These are phyloP conservation scores for Trichopus zeylanicus DNA, from an alignment of 116 monocot genomes.

Conservation along the genomic window DNA sequence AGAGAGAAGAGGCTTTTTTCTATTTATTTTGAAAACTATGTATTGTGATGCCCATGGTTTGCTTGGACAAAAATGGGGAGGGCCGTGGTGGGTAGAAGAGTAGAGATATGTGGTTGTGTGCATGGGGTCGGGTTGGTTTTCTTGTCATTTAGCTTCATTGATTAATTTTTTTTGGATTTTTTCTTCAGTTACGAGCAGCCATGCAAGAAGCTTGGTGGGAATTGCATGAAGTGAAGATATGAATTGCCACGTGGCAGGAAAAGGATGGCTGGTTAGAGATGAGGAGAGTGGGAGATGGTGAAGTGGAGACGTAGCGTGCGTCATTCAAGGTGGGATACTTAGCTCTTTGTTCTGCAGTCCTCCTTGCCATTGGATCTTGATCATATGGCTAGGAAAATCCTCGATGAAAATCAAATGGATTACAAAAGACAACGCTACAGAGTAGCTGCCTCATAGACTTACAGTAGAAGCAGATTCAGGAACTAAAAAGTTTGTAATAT, in stretches of 20 bases:
- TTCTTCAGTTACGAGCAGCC: constrained; percentile 6
- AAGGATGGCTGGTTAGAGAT: constrained; percentile 49
- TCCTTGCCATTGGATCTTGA: too few relatives aligned
- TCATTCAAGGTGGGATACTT: constrained; percentile 2
- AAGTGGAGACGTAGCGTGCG: constrained; percentile 12
- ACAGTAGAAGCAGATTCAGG: too few relatives aligned
- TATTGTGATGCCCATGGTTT: too few relatives aligned
- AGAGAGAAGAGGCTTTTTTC: too few relatives aligned
- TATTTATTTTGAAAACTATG: too few relatives aligned
- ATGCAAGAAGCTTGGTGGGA: constrained; percentile 41
- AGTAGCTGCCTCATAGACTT: too few relatives aligned
- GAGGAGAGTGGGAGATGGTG: constrained; percentile 43
- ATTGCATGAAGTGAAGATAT: constrained; percentile 61
- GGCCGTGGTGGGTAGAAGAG: too few relatives aligned
- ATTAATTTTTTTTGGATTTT: background rate
- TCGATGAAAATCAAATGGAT: background rate
- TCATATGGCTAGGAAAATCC: too few relatives aligned
- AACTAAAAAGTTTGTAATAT: too few relatives aligned
- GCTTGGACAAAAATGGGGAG: too few relatives aligned
- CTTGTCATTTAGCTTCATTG: background rate
- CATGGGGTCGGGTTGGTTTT: background rate
- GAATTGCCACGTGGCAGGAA: constrained; percentile 58
- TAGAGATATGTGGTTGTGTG: too few relatives aligned
- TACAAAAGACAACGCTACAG: background rate
- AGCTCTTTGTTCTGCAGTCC: too few relatives aligned